Evolutionary conservation across 352 stramenopile species (phyloP), one percentile per base, ranked within the genome.

Genomic region (Phytopythium mirpurense): DNA sequence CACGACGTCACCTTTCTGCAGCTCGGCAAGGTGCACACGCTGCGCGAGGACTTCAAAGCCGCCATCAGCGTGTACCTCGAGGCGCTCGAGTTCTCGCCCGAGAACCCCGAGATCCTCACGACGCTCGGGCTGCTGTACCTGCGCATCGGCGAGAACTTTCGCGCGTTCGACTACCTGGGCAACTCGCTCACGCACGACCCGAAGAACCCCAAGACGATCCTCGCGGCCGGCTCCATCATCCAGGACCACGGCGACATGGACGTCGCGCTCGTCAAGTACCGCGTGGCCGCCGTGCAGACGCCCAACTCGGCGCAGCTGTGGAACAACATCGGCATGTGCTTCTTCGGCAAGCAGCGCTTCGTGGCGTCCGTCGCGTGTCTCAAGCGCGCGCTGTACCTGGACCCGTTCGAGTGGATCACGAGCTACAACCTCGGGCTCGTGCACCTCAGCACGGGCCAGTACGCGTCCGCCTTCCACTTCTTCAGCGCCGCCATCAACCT

Each of bases 241-340:
- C 90, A 98, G 62, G 90, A 98, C 69, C 83, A 97, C 51, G 69
- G 87, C 12, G 91, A 97, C 51, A 96, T 96, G 86, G 90, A 98
- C 60, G 91, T 98, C 36, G 91, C 90, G 37, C 78, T 98, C 18
- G 83, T 97, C 46, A 98, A 98, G 72, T 98, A 98, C 56, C 87
- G 91, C 36, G 84, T 98, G 9, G 91, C 90, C 16, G 90, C 90
- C 4, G 84, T 90, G 24, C 83, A 96, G 61, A 97, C 83, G 18
- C 90, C 93, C 16, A 95, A 97, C 68, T 95, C 82, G 53, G 83
- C 93, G 2, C 86, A 97, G 64, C 70, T 98, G 15, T 98, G 91
- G 91, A 98, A 98, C 73, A 97, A 98, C 64, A 86, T 98, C 41
- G 91, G 90, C 47, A 97, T 98, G 93, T 97, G 90, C 60, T 97